Base-by-base conservation (phyloP, 768 basidiomycete species). In the Cystofilobasidium ferigula region DNA sequence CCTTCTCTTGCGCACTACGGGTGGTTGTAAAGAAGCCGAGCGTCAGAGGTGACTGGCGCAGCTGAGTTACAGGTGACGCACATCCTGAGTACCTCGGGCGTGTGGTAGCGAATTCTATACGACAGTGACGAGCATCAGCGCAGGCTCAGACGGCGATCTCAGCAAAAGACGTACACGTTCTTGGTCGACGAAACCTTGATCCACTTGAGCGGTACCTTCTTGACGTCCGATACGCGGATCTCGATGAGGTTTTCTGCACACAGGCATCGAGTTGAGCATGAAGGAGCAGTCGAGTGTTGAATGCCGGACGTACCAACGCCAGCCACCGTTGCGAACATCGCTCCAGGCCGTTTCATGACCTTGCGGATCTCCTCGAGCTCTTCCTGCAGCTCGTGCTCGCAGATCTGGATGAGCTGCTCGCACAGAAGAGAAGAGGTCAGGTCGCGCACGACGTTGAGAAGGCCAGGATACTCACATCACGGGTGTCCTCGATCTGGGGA, bases 331-430 rank as follows among this genome's bases (percentile, higher is more conserved):
- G 81, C 81, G 80, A 84, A 98, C 62, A 85, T 78, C 28, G 92
- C 78, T 12, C 83, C 83, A 0, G 89, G 89, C 72, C 85, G 82
- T 70, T 81, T 84, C 32, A 97, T 73, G 13, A 81, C 70, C 73
- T 84, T 88, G 22, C 91, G 81, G 57, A 89, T 87, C 51, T 80
- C 77, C 69, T 82, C 84, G 36, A 98, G 77, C 74, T 94, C 86
- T 35, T 63, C 51, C 8, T 10, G 4, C 3, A 97, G 80, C 61
- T 90, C 87, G 8, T 80, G 78, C 71, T 89, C 87, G 36, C 86
- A 80, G 1, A 82, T 78, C 73, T 80, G 78, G 20, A 93, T 81
- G 51, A 81, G 80, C 90, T 92, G 36, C 62, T 0, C 42, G 38
- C 26, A 67, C 61, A 60, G 40, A 56, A 69, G 36, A 53, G 61